Conservation (phyloP, 2,329 filamentous ascomycete species). For the Pseudogymnoascus sp. region DNA sequence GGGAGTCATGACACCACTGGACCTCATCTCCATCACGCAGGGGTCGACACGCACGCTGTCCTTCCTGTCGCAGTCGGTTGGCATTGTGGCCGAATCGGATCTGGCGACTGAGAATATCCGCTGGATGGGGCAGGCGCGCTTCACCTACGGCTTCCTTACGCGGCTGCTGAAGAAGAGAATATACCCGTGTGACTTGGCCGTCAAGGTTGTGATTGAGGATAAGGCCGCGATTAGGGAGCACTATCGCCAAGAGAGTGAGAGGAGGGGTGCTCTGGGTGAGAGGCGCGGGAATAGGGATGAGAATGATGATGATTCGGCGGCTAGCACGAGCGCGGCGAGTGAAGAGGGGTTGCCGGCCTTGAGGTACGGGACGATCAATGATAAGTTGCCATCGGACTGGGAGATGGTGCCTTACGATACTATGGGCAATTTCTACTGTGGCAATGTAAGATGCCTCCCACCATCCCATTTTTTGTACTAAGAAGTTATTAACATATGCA, state of each 20-base stretch:
- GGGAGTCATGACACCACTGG: slow-evolving; percentile 72
- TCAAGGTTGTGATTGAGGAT: slow-evolving; percentile 72
- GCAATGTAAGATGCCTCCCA: slow-evolving; percentile 55
- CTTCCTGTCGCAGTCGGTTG: slow-evolving; percentile 84
- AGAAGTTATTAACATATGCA: slow-evolving; percentile 24
- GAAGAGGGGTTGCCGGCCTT: slow-evolving; percentile 57
- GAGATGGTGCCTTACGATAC: slow-evolving; percentile 63
- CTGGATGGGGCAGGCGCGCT: slow-evolving; percentile 84
- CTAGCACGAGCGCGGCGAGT: slow-evolving; percentile 24
- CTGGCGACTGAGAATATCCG: slow-evolving; percentile 82
- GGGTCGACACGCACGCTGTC: slow-evolving; percentile 66
- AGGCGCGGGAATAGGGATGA: slow-evolving; percentile 23
- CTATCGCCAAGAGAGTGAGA: slow-evolving; percentile 46
- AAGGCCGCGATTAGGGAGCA: slow-evolving; percentile 67
- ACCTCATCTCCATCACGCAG: slow-evolving; percentile 82
- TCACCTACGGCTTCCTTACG: slow-evolving; percentile 75
- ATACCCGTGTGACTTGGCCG: slow-evolving; percentile 82
- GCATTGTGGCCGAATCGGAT: slow-evolving; percentile 84
- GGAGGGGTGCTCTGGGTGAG: slow-evolving; percentile 22
- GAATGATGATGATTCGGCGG: slow-evolving; percentile 27
- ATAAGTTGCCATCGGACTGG: slow-evolving; percentile 72
- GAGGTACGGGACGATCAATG: slow-evolving; percentile 70
- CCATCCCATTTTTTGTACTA: not conserved
- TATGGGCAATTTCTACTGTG: slow-evolving; percentile 86
- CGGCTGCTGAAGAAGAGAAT: slow-evolving; percentile 66